These are phyloP conservation scores for Pascua guehoae DNA, from an alignment of 1,284 basidiomycete species.

Conservation along the genomic window DNA sequence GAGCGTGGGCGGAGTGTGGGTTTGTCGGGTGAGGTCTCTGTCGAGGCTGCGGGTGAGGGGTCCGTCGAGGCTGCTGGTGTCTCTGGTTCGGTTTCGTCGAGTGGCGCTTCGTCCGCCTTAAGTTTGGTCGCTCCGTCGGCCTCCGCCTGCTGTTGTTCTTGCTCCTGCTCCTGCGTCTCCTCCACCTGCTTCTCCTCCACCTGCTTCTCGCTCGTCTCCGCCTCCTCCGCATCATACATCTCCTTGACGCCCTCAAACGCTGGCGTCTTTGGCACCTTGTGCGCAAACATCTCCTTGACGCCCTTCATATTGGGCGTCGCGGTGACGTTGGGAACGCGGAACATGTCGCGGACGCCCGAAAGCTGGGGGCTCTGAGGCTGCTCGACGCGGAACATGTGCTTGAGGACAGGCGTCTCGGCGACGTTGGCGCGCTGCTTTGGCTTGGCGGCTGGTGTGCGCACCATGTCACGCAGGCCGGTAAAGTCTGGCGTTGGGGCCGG, in stretches of 20 bases:
- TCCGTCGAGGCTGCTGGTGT: too few relatives aligned
- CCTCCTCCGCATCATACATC: conserved; percentile 20
- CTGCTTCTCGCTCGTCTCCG: neutral
- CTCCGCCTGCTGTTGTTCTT: neutral
- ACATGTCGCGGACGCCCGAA: conserved; percentile 1
- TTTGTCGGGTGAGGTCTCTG: neutral
- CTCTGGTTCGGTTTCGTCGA: neutral
- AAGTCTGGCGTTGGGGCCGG: neutral
- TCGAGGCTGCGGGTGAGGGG: neutral
- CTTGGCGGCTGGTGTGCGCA: neutral
- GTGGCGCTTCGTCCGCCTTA: neutral
- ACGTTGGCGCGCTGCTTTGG: neutral
- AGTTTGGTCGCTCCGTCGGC: neutral
- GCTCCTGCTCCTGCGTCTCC: neutral
- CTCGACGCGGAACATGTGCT: conserved; percentile 19
- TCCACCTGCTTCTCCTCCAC: neutral
- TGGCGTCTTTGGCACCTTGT: conserved; percentile 18
- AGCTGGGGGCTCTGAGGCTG: neutral
- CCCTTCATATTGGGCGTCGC: conserved; percentile 4
- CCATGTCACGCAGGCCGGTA: conserved; percentile 4
- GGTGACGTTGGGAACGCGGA: neutral
- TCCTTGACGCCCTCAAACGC: conserved; percentile 21
- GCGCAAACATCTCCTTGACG: conserved; percentile 4
- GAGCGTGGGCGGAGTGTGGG: neutral
- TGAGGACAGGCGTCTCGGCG: conserved; percentile 23